Base-by-base conservation (phyloP, 2,329 filamentous ascomycete genomes). In the Botrytis porri region DNA sequence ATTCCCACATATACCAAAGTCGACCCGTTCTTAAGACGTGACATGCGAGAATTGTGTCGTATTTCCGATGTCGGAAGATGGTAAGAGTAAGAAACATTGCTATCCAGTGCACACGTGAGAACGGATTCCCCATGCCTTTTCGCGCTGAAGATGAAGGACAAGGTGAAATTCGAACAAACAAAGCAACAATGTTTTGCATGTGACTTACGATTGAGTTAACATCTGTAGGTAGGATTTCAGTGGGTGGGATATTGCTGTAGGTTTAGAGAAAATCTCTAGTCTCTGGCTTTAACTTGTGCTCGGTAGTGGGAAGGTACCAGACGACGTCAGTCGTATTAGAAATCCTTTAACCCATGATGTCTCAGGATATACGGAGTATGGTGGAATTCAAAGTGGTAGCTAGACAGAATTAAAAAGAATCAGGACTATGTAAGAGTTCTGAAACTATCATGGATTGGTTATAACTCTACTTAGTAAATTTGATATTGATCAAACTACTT, bases 1-100 rank as follows among this genome's bases (percentile, higher is more conserved):
- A 81, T 83, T 10, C 81, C 82, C 1, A 74, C 35, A 54, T 74
- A 72, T 4, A 74, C 39, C 32, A 75, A 76, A 5, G 29, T 73
- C 10, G 73, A 69, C 32, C 67, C 66, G 1, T 61, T 57, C 48
- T 76, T 76, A 20, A 77, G 59, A 37, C 74, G 74, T 12, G 43
- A 45, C 43, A 20, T 43, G 4, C 20, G 7, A 8, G 60, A 35
- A 77, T 73, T 16, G 25, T 60, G 22, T 43, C 37, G 54, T 77
- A 77, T n/a, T 61, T n/a, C 7, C 70, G 61, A 39, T 45, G 70
- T 8, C 29, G 61, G 37, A 29, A 45, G 25, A 77, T 71, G 8
- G 39, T 61, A 20, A 75, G 67, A n/a, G 73, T 51, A 43, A 77
- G 72, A 60, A 77, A 77, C 35, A 74, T 66, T 65, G 74, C 76